Evolutionary conservation across 148 eudicot species (phyloP).

Genomic region (Rhododendron ferrugineum): DNA sequence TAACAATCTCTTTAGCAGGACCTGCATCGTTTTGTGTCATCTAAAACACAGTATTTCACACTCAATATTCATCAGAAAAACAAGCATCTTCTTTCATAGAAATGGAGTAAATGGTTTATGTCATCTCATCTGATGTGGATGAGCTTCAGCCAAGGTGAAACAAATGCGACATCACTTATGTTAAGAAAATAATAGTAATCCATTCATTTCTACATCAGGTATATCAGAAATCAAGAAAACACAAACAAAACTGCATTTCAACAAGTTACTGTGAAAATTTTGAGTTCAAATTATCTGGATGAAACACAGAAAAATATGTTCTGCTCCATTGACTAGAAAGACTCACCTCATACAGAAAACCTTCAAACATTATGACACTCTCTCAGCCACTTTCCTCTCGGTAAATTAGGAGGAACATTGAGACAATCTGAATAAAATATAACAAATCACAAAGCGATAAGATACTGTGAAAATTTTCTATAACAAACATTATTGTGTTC

Average conservation of each 20-base stretch:
- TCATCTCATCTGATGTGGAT: background rate
- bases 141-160: background rate
- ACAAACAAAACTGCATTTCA: background rate
- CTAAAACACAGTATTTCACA: background rate
- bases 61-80: background rate
- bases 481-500: slow-evolving; percentile 45
- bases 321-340: background rate
- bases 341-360: slow-evolving; percentile 7
- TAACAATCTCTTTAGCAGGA: too few relatives aligned
- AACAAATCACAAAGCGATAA: slow-evolving; percentile 14
- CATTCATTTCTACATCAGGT: background rate
- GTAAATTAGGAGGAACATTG: slow-evolving; percentile 15
- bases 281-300: background rate
- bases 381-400: slow-evolving; percentile 19
- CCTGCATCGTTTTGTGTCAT: background rate
- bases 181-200: background rate
- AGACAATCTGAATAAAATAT: slow-evolving; percentile 5
- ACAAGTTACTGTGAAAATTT: background rate
- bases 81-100: background rate
- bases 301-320: background rate
- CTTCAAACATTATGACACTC: slow-evolving; percentile 15
- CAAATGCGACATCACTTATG: background rate
- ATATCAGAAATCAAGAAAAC: background rate
- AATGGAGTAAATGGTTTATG: background rate
- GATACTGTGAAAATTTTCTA: slow-evolving; percentile 14